A percentile compares a stretch with the other conserved stretches of the same genome.
Conservation (phyloP, 1,139 yeast genomes). For the Debaryomycetaceae sp. region DNA sequence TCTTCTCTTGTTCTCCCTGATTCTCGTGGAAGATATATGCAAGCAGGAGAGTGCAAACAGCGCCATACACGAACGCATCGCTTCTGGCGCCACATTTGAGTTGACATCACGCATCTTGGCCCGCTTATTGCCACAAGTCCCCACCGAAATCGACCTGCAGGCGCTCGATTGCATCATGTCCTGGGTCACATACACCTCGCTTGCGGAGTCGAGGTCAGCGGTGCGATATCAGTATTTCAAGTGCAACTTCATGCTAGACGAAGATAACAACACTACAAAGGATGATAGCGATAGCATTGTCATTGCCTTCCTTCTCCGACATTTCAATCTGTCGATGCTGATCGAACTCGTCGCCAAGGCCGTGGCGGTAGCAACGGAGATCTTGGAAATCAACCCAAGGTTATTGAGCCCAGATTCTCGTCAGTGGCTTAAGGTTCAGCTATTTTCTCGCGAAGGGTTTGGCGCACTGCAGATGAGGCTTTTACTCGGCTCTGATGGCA, state of each 20-base stretch:
- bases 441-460: slow-evolving; percentile 38
- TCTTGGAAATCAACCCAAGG: slow-evolving; percentile 43
- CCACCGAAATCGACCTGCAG: slow-evolving; percentile 15
- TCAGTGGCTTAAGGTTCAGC: slow-evolving; percentile 20
- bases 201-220: slow-evolving; percentile 32
- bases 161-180: slow-evolving; percentile 30
- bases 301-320: slow-evolving; percentile 16
- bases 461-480: slow-evolving; percentile 19
- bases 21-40: slow-evolving; percentile 52
- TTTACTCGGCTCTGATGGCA: slow-evolving; percentile 23
- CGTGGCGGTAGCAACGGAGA: slow-evolving; percentile 37
- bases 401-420: slow-evolving; percentile 27
- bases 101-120: slow-evolving; percentile 13
- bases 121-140: neutral
- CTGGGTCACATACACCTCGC: slow-evolving; percentile 30
- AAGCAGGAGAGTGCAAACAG: slow-evolving; percentile 25
- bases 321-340: slow-evolving; percentile 13
- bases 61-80: slow-evolving; percentile 22
- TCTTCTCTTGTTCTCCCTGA: slow-evolving; percentile 36
- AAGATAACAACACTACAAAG: no score
- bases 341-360: slow-evolving; percentile 13
- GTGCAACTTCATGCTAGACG: no score
- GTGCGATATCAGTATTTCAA: slow-evolving; percentile 22
- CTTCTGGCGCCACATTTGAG: slow-evolving; percentile 24
- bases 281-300: neutral